These are phyloP conservation scores for Annona cherimola DNA, from an alignment of 164 flowering plant genomes.

Conservation along the genomic window DNA sequence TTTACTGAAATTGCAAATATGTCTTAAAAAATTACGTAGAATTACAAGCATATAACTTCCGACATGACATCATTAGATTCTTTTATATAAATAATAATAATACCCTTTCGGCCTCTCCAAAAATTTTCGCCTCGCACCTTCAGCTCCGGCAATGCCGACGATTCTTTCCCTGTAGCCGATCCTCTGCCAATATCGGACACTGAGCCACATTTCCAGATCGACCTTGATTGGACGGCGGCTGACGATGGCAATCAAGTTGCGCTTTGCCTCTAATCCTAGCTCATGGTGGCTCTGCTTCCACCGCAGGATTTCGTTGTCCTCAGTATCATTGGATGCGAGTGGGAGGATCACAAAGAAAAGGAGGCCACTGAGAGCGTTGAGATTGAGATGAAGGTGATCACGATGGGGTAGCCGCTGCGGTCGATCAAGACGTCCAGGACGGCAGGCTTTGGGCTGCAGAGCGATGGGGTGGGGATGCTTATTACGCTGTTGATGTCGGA, in stretches of 20 bases:
- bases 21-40: no score
- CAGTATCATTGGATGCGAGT: slow-evolving; percentile 23
- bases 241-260: slow-evolving; percentile 98
- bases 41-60: no score
- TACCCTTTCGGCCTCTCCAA: slow-evolving; percentile 85
- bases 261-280: slow-evolving; percentile 79
- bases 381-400: slow-evolving; percentile 75
- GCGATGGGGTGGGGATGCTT: slow-evolving; percentile 85
- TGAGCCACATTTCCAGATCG: slow-evolving; percentile 48
- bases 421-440: slow-evolving; percentile 50
- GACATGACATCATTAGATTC: no score
- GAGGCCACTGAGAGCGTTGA: no score
- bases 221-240: slow-evolving; percentile 87
- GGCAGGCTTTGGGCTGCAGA: slow-evolving; percentile 73
- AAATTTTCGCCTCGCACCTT: slow-evolving; percentile 60
- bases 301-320: slow-evolving; percentile 74
- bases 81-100: no score
- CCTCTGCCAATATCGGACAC: neutral
- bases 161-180: slow-evolving; percentile 20
- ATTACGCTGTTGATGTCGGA: slow-evolving; percentile 55
- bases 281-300: slow-evolving; percentile 85
- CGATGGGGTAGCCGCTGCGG: slow-evolving; percentile 67
- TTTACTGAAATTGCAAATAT: no score
- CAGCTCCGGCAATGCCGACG: slow-evolving; percentile 51
- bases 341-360: no score